These are phyloP conservation scores for Talaromyces sp. DNA, from an alignment of 2,329 filamentous ascomycete species.

Conservation along the genomic window DNA sequence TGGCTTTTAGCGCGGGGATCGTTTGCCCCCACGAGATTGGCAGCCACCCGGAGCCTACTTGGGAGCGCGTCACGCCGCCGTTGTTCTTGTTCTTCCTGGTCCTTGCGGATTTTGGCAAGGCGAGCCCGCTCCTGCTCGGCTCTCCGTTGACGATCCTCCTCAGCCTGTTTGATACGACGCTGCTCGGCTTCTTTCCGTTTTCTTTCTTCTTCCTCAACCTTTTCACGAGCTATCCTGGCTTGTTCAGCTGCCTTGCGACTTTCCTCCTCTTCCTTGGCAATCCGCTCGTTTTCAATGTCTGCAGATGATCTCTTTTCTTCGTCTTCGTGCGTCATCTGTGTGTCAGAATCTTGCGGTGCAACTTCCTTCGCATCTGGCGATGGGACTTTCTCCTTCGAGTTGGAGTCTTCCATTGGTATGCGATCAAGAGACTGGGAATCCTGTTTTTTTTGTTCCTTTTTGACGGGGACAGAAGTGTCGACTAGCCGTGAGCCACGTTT, in stretches of 20 bases:
- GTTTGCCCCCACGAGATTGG: conserved; percentile 39
- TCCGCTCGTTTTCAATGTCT: conserved; percentile 26
- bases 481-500: conserved; percentile 11
- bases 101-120: conserved; percentile 37
- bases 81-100: conserved; percentile 42
- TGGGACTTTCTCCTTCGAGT: conserved; percentile 16
- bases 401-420: conserved; percentile 22
- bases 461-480: conserved; percentile 20
- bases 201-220: conserved; percentile 38
- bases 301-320: conserved; percentile 17
- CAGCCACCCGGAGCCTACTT: conserved; percentile 38
- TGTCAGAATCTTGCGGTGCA: conserved; percentile 1
- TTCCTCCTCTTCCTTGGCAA: conserved; percentile 27
- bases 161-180: conserved; percentile 37
- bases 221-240: conserved; percentile 31
- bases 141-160: conserved; percentile 40
- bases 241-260: conserved; percentile 22
- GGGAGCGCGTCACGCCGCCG: conserved; percentile 42
- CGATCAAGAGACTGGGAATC: conserved; percentile 22
- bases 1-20: conserved; percentile 36
- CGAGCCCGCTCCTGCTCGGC: conserved; percentile 38
- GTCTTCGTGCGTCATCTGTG: conserved; percentile 5
- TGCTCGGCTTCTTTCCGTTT: conserved; percentile 39
- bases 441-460: conserved; percentile 25
- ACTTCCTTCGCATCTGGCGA: conserved; percentile 16